phyloP scores from a whole-genome alignment of 2,329 filamentous ascomycete genomes.

The Penicillium sp. region DNA sequence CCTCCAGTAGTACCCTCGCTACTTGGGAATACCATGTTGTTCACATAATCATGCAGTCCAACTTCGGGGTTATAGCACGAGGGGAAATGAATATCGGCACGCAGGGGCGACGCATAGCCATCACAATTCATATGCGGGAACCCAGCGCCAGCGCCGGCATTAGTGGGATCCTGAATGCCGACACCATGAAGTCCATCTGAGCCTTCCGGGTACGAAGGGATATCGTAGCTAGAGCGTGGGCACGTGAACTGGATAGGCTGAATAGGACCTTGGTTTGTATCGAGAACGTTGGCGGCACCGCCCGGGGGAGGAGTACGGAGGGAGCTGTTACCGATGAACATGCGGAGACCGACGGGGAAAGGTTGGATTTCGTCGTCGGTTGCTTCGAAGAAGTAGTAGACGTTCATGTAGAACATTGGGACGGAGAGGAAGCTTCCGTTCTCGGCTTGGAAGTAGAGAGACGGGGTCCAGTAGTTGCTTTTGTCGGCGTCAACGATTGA shows the following conservation, averaged over 20 bases:
- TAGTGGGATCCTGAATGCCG: slow-evolving; percentile 17
- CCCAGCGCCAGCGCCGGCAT: slow-evolving; percentile 13
- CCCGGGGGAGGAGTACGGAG: slow-evolving; percentile 40
- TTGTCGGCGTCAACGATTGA: slow-evolving; percentile 68
- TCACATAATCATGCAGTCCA: slow-evolving; percentile 11
- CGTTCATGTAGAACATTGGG: slow-evolving; percentile 50
- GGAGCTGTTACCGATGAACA: slow-evolving; percentile 64
- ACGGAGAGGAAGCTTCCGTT: slow-evolving; percentile 67
- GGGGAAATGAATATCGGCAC: slow-evolving; percentile 18
- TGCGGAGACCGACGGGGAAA: slow-evolving; percentile 71
- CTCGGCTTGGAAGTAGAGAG: slow-evolving; percentile 66
- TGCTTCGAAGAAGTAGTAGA: slow-evolving; percentile 65
- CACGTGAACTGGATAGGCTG: slow-evolving; percentile 21
- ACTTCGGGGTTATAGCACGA: slow-evolving; percentile 17
- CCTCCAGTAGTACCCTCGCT: slow-evolving; percentile 12
- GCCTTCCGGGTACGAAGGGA: slow-evolving; percentile 13
- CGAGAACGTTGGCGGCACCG: slow-evolving; percentile 47
- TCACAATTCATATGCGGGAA: slow-evolving; percentile 24
- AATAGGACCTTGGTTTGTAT: slow-evolving; percentile 14
- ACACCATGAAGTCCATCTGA: slow-evolving; percentile 18
- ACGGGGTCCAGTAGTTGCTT: slow-evolving; percentile 77
- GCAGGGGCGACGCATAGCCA: slow-evolving; percentile 13
- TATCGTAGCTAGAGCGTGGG: slow-evolving; percentile 10
- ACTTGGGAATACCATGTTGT: slow-evolving; percentile 13
- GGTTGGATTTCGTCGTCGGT: slow-evolving; percentile 67